phyloP scores from a whole-genome alignment of 257 asterid species.

The Solanum sitiens region DNA sequence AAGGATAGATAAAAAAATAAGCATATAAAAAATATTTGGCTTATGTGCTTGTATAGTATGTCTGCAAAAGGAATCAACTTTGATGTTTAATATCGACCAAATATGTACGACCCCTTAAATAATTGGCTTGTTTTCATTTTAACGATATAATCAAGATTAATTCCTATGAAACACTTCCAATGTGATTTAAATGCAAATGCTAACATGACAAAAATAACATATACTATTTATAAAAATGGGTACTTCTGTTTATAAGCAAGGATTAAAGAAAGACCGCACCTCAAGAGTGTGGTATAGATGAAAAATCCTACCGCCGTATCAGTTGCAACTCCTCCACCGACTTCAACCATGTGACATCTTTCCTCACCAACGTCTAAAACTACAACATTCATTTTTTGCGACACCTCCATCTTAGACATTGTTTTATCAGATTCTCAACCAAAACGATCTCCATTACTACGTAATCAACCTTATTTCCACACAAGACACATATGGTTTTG shows the following conservation, averaged over 20 bases:
- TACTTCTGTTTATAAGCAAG: neutral
- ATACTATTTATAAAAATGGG: neutral
- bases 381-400: neutral
- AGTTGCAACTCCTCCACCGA: neutral
- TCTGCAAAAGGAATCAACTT: neutral
- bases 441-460: neutral
- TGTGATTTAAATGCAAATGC: neutral
- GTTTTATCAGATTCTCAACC: neutral
- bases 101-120: neutral
- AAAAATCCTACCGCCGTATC: neutral
- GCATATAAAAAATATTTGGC: neutral
- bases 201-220: neutral
- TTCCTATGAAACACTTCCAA: neutral
- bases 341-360: neutral
- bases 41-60: neutral
- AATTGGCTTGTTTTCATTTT: neutral
- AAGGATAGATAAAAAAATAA: neutral
- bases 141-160: neutral
- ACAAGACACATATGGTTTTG: neutral
- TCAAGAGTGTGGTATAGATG: neutral
- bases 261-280: neutral
- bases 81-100: neutral
- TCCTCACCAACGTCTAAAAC: neutral
- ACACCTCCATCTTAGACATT: neutral
- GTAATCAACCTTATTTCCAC: neutral